Evolutionary conservation across 108 stramenopile genomes (phyloP).

Genomic region (Discostella pseudostelligera): DNA sequence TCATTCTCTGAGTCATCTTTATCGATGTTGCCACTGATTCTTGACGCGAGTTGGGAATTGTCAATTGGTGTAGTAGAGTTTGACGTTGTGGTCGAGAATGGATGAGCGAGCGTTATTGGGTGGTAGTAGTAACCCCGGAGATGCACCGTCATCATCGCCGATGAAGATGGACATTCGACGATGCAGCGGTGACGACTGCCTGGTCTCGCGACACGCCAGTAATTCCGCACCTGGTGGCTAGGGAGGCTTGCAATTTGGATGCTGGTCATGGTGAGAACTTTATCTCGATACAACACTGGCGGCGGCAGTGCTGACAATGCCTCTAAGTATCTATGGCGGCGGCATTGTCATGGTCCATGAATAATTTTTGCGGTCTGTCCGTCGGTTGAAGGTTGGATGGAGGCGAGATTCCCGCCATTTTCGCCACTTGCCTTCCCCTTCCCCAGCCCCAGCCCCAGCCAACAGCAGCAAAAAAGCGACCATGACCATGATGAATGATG

Average conservation of each 20-base stretch:
- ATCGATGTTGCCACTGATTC: background rate
- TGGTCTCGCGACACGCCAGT: background rate
- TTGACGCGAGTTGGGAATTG: background rate
- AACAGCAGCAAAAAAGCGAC: too few species aligned
- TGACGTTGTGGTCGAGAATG: slow-evolving; percentile 7
- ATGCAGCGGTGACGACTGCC: slow-evolving; percentile 3
- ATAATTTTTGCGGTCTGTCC: too few species aligned
- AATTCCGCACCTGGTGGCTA: background rate
- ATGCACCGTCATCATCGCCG: background rate
- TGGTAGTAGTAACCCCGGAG: background rate
- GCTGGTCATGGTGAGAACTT: background rate
- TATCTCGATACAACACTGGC: background rate
- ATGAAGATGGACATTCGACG: background rate
- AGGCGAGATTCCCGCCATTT: too few species aligned
- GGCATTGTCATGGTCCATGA: too few species aligned
- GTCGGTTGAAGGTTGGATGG: too few species aligned
- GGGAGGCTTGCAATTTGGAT: background rate
- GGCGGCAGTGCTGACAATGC: too few species aligned
- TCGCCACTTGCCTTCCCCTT: too few species aligned
- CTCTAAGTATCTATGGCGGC: too few species aligned
- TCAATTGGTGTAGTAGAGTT: background rate
- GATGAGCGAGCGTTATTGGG: background rate
- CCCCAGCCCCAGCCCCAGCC: too few species aligned
- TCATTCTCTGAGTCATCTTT: background rate
- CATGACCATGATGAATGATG: too few species aligned